Evolutionary conservation across 768 basidiomycete species (phyloP), one percentile per base, ranked within the genome.

Genomic region (Naganishia onofrii): DNA sequence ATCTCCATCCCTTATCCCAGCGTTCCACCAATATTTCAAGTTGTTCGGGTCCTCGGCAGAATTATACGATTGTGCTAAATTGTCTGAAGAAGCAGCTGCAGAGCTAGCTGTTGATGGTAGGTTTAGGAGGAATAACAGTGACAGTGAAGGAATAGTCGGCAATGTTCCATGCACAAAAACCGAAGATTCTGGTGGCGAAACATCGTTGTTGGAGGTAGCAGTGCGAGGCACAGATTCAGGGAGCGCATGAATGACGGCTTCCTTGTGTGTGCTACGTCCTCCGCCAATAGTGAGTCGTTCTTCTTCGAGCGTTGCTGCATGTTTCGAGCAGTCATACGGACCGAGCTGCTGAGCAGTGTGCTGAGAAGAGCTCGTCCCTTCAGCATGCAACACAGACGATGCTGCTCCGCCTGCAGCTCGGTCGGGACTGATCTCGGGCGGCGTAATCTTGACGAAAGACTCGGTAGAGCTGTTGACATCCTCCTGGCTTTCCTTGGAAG

Each of bases 1-100:
- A 28, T 63, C 60, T 2, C 60, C 60, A 29, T 63, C 60, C 23
- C 60, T 63, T 5, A 63, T n/a, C 21, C 60, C 60, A 63, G 60
- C 60, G 26, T 63, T 42, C 60, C 60, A 63, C 60, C 60, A 44
- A 26, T 26, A 63, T 36, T 63, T 63, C 60, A 63, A 63, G 42
- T 63, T 63, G 38, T 63, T 63, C 19, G 60, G 60, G 17, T 63
- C 60, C 23, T 44, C 13, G 10, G 60, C 36, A 63, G 60, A 44
- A 19, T 63, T 34, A 42, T 63, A 63, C n/a, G 60, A 63, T 44
- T 19, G n/a, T 28, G 60, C 36, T 17, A 63, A 42, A n/a, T 23
- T 34, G 3, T 44, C 42, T 44, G 26, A 28, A 26, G 60, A 63
- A 2, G 36, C 36, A n/a, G 12, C 17, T 21, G 9, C 34, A 17